Evolutionary conservation across 441 rosid species (phyloP).

Genomic region (Populus hybrid): DNA sequence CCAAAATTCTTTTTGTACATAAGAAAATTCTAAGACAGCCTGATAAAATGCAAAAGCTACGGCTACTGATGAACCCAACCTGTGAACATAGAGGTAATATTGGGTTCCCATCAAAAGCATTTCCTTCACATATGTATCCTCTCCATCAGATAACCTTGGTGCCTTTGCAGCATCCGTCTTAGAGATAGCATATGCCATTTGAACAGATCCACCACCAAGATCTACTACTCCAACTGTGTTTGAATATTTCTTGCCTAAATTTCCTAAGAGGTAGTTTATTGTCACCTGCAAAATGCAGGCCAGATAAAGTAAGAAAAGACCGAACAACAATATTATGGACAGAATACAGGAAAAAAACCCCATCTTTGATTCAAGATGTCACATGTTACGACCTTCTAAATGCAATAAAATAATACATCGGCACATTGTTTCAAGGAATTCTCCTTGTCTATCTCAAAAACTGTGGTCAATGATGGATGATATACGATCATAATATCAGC

Average conservation of each 20-base stretch:
- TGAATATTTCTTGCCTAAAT: slow-evolving; percentile 66
- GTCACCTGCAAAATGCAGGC: slow-evolving; percentile 63
- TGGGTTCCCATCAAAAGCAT: slow-evolving; percentile 78
- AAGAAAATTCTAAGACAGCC: slow-evolving; percentile 1
- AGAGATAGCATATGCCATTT: slow-evolving; percentile 97
- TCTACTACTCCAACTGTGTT: slow-evolving; percentile 97
- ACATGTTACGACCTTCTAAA: not conserved
- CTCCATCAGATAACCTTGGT: slow-evolving; percentile 61
- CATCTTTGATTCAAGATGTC: not conserved
- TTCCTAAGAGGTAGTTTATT: slow-evolving; percentile 78
- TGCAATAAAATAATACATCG: not conserved
- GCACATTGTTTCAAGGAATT: not conserved
- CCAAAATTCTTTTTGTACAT: slow-evolving; percentile 2
- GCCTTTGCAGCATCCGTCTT: slow-evolving; percentile 75
- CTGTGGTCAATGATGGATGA: not conserved
- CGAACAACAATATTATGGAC: not conserved
- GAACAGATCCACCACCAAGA: slow-evolving; percentile 99
- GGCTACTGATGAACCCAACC: slow-evolving; percentile 43
- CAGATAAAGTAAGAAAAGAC: slow-evolving; percentile 3
- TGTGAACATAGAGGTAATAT: slow-evolving; percentile 95
- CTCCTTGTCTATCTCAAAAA: not conserved
- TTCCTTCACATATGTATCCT: slow-evolving; percentile 77
- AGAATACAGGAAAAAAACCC: not conserved
- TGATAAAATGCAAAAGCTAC: slow-evolving; percentile 13
- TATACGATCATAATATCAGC: not conserved